Evolutionary conservation across 2,329 filamentous ascomycete genomes (phyloP).

Genomic region (Fusarium multiceps): DNA sequence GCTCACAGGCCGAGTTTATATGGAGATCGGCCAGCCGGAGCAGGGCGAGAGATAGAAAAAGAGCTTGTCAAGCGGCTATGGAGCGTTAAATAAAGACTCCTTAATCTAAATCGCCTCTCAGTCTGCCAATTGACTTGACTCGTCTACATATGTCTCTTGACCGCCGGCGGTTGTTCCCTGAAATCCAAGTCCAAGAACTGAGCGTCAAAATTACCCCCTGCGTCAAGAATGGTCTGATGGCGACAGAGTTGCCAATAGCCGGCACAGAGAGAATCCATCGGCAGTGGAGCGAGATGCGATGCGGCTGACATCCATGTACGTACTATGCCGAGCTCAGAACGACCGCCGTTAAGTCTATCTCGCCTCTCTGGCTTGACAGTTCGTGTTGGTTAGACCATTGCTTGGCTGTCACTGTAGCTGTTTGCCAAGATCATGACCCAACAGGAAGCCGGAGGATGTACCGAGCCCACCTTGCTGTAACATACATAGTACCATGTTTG

Average conservation of each 20-base stretch:
- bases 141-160: constrained; percentile 14
- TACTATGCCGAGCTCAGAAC: constrained; percentile 8
- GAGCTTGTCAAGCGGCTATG: constrained; percentile 8
- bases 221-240: constrained; percentile 41
- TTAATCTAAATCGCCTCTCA: constrained; percentile 20
- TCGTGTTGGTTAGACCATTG: constrained; percentile 3
- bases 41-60: neutral
- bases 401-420: constrained; percentile 6
- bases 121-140: constrained; percentile 1
- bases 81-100: constrained; percentile 1
- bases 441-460: neutral
- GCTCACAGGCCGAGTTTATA: constrained; percentile 16
- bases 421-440: neutral
- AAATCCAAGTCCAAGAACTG: constrained; percentile 8
- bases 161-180: constrained; percentile 33
- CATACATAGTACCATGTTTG: constrained; percentile 1
- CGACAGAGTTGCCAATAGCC: constrained; percentile 31
- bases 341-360: neutral
- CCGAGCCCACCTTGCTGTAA: constrained; percentile 11
- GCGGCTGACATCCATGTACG: constrained; percentile 23
- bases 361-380: constrained; percentile 8
- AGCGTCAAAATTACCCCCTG: constrained; percentile 38
- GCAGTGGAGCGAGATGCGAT: constrained; percentile 30
- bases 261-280: constrained; percentile 13
- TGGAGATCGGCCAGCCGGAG: constrained; percentile 12